A percentile compares a stretch with the other conserved stretches of the same genome.
Conservation (phyloP, 805 yeast species). For the Yarrowia deformans region DNA sequence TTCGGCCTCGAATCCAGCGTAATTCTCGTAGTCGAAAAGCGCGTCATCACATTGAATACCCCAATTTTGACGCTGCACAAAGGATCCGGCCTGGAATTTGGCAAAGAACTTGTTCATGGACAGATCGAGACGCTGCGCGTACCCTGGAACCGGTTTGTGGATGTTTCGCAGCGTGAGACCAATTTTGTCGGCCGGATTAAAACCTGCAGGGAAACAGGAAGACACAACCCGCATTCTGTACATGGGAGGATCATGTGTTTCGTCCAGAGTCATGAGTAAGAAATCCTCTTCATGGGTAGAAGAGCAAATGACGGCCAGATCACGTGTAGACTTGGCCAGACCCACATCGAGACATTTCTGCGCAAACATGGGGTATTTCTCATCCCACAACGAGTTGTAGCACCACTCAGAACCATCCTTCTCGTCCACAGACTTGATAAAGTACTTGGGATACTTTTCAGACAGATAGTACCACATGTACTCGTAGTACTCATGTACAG, state of each 20-base stretch:
- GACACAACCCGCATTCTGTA: slow-evolving; percentile 58
- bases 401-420: slow-evolving; percentile 45
- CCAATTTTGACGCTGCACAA: slow-evolving; percentile 80
- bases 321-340: slow-evolving; percentile 9
- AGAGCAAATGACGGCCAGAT: slow-evolving; percentile 24
- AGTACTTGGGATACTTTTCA: slow-evolving; percentile 62
- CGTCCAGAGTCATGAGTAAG: slow-evolving; percentile 63
- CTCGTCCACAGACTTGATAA: slow-evolving; percentile 46
- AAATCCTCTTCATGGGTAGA: slow-evolving; percentile 64
- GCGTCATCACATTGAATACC: slow-evolving; percentile 61
- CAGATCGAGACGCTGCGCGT: slow-evolving; percentile 65
- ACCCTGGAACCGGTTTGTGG: slow-evolving; percentile 74
- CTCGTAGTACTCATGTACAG: slow-evolving; percentile 61
- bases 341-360: background rate
- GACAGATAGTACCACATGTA: slow-evolving; percentile 54
- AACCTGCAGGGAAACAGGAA: slow-evolving; percentile 77
- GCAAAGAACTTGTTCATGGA: slow-evolving; percentile 79
- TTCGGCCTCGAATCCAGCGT: slow-evolving; percentile 75
- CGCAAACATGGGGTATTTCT: slow-evolving; percentile 39
- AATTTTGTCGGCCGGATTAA: slow-evolving; percentile 65
- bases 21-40: slow-evolving; percentile 45
- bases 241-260: slow-evolving; percentile 54
- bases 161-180: slow-evolving; percentile 69
- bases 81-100: slow-evolving; percentile 64
- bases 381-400: slow-evolving; percentile 54